Evolutionary conservation across 208 protist genomes (phyloP), one percentile per base, ranked within the genome.

Genomic region (Acanthamoeba triangularis): DNA sequence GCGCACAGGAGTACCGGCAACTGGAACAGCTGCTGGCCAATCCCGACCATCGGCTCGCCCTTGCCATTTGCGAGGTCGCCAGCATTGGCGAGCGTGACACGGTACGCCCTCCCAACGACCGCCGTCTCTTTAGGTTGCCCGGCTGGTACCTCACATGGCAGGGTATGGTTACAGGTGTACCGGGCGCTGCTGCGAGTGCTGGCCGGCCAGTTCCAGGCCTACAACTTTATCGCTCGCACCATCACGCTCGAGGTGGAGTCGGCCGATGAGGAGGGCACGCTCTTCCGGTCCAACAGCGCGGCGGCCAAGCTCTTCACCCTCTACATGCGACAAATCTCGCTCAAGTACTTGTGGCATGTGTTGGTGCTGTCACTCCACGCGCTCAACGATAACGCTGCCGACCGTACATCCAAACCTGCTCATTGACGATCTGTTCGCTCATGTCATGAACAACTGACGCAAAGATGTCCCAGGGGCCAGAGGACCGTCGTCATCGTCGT

Each of bases 341-440:
- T 90, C 44, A 49, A 33, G 28, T 92, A 92, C 23, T 30, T 92
- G 52, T 92, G 85, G 85, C 52, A 72, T 56, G 47, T 41, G 61
- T 35, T 92, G 54, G 85, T 92, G 7, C 59, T 92, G 6, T 72
- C 85, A 6, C 33, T 92, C 33, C 52, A 92, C 35, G 10, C 52
- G 7, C 85, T 92, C 54, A 92, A 92, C 59, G 85, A 92, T 56
- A 72, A 63, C 85, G 85, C 85, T 47, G 56, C 37, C 47, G 78
- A 87, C n/a, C n/a, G n/a, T n/a, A n/a, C n/a, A n/a, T n/a, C n/a
- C n/a, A n/a, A n/a, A n/a, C n/a, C n/a, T n/a, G n/a, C n/a, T n/a
- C n/a, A n/a, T n/a, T n/a, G n/a, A n/a, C n/a, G 35, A 25, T 5
- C 3, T 80, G 3, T 37, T 4, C 1, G 25, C 0, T 67, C 4